Conservation (phyloP, 805 yeast species). For the Debaryomyces castellii region DNA sequence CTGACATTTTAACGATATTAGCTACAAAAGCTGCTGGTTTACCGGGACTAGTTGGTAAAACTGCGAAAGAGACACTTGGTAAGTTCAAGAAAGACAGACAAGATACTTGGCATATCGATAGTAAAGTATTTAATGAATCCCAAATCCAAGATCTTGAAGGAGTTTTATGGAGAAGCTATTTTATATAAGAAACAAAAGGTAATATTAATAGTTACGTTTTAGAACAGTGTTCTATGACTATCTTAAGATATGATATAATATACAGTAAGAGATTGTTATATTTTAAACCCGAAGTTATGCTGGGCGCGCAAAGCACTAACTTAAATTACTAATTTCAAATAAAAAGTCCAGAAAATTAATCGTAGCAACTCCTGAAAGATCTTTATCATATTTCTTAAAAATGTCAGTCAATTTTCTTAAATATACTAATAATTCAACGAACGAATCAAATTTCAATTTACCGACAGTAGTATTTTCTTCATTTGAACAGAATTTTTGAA, state of each 20-base stretch:
- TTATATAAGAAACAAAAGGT: conserved; percentile 47
- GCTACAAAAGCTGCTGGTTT: conserved; percentile 72
- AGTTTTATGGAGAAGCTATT: conserved; percentile 88
- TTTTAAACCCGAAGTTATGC: not conserved
- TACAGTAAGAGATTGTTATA: not conserved
- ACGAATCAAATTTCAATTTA: conserved; percentile 70
- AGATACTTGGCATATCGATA: conserved; percentile 95
- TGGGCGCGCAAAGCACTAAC: conserved; percentile 7
- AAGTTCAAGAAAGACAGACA: conserved; percentile 88
- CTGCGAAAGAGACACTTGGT: conserved; percentile 79
- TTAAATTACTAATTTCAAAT: conserved; percentile 46
- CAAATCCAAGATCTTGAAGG: conserved; percentile 93
- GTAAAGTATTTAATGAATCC: conserved; percentile 66
- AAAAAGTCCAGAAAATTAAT: conserved; percentile 66
- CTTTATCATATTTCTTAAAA: conserved; percentile 74
- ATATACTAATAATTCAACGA: conserved; percentile 78
- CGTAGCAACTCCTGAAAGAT: conserved; percentile 70
- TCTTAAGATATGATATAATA: not conserved
- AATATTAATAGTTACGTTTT: not conserved
- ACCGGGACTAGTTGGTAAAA: conserved; percentile 75
- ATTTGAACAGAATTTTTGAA: conserved; percentile 51
- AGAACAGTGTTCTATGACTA: not conserved
- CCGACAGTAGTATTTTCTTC: conserved; percentile 33
- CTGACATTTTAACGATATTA: conserved; percentile 63
- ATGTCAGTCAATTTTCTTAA: conserved; percentile 73